Evolutionary conservation across 2,329 filamentous ascomycete species (phyloP), one percentile per base, ranked within the genome.

Genomic region (Penicillium sp.): DNA sequence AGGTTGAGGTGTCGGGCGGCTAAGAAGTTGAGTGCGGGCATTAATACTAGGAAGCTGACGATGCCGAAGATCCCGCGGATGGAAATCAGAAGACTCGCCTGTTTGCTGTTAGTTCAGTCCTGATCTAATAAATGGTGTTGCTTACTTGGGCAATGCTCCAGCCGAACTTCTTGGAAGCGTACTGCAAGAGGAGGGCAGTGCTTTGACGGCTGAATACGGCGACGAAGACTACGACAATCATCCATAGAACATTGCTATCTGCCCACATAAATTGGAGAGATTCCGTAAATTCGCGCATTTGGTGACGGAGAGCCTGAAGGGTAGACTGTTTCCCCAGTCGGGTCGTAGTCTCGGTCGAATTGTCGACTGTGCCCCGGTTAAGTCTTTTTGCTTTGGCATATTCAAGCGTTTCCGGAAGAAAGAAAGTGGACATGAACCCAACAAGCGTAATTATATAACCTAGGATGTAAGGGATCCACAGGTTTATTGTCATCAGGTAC

Each of bases 51-150:
- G 19, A 58, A 67, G n/a, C 57, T 67, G 35, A 50, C 45, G 6
- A 72, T 50, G 10, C 55, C 47, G 53, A 68, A 62, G 25, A 55
- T 53, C 13, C 67, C 70, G 13, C 68, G 64, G 13, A 72, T 14
- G 6, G 70, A 67, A 29, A 72, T 65, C 3, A 72, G 58, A 25
- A 70, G 63, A 51, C 69, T 70, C 25, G 69, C 57, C 69, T 72
- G 33, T 35, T 13, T 1, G 3, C 19, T 19, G 46, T 67, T 47
- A 63, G 56, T 26, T n/a, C 7, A 19, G n/a, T 42, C 23, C n/a
- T 19, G n/a, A 27, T 6, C 14, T 10, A n/a, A 16, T 16, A 23
- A 16, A n/a, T 1, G 14, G 25, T 19, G 39, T 4, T 21, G 54
- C 65, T 39, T 66, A 71, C 69, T 39, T 62, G 51, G 33, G 63